A percentile compares a stretch with the other conserved stretches of the same genome.
Conservation (phyloP, 1,139 yeast species). For the Arxiozyma heterogenica region DNA sequence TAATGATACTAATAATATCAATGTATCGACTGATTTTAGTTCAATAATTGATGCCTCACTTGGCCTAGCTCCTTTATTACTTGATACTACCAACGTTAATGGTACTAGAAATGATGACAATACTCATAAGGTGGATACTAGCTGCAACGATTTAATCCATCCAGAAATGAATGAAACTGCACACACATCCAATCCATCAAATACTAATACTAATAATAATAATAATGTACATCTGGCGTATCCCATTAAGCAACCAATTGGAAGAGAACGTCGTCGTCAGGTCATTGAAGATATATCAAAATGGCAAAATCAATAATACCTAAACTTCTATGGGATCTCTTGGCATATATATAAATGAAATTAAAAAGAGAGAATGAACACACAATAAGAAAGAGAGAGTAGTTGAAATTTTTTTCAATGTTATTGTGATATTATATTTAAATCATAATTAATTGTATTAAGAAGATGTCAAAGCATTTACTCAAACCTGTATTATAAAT, state of each 20-base stretch:
- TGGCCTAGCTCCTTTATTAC: constrained; percentile 28
- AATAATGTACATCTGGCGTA: neutral
- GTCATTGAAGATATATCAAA: neutral
- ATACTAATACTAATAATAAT: too few species aligned
- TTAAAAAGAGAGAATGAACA: too few species aligned
- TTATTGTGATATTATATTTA: too few species aligned
- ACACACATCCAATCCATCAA: neutral
- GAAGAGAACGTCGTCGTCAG: neutral
- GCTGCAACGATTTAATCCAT: too few species aligned
- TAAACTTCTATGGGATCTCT: too few species aligned
- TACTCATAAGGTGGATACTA: neutral
- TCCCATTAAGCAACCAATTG: neutral
- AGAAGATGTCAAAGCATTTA: neutral
- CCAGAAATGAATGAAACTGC: neutral
- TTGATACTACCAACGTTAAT: neutral
- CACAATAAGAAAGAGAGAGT: too few species aligned
- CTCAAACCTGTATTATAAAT: too few species aligned
- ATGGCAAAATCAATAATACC: neutral
- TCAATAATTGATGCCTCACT: constrained; percentile 29
- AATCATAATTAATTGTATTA: neutral
- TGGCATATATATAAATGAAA: too few species aligned
- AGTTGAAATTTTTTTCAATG: too few species aligned
- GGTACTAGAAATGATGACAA: too few species aligned
- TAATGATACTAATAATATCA: constrained; percentile 3
- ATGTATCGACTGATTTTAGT: constrained; percentile 13